Conservation (phyloP, 23 red algal genomes). For the Chondrus crispus region DNA sequence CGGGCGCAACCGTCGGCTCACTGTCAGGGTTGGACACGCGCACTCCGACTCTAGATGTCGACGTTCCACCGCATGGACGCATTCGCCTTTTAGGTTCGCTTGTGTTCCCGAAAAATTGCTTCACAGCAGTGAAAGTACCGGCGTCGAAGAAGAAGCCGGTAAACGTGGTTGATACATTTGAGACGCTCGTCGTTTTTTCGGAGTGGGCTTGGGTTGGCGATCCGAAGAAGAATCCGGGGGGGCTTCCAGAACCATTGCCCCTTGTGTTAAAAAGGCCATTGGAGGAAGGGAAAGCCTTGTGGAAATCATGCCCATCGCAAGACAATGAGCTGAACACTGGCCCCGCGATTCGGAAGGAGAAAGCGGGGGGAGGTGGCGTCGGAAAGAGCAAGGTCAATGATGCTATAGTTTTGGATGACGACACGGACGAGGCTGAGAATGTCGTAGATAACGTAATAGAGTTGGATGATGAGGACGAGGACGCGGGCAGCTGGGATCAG, state of each 20-base stretch:
- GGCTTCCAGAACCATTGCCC: neutral
- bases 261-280: neutral
- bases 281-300: no score
- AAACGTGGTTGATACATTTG: constrained; percentile 33
- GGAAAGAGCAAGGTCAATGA: no score
- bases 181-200: constrained; percentile 53
- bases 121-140: constrained; percentile 29
- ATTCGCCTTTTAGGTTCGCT: constrained; percentile 26
- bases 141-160: neutral
- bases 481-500: no score
- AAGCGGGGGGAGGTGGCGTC: no score
- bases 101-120: constrained; percentile 38
- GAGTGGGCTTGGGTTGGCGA: constrained; percentile 53
- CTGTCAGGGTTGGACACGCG: constrained; percentile 22
- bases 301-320: no score
- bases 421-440: no score
- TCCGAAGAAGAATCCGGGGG: constrained; percentile 4
- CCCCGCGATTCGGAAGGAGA: no score
- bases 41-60: constrained; percentile 26
- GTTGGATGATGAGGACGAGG: no score
- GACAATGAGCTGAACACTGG: no score
- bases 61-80: neutral
- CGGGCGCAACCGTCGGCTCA: constrained; percentile 44
- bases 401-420: no score
- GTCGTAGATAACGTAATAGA: no score